phyloP scores from a whole-genome alignment of 2,329 filamentous ascomycete species.

The Pseudomassariella vexata region DNA sequence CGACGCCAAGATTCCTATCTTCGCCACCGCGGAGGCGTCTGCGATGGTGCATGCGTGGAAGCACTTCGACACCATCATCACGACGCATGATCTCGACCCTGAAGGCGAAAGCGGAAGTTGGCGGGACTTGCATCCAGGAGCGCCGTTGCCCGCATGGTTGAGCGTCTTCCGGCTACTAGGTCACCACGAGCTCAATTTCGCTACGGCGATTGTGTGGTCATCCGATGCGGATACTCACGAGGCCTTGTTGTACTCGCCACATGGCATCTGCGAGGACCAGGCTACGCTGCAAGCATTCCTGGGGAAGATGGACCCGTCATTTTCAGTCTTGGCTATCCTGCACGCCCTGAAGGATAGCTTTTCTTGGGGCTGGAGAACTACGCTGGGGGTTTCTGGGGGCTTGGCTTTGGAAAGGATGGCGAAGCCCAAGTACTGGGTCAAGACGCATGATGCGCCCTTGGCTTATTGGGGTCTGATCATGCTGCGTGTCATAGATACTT shows the following conservation, averaged over 20 bases:
- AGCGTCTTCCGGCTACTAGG: conserved; percentile 6
- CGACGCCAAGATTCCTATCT: conserved; percentile 9
- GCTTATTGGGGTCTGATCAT: conserved; percentile 3
- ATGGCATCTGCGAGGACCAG: conserved; percentile 6
- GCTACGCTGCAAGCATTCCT: conserved; percentile 5
- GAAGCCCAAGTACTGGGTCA: conserved; percentile 9
- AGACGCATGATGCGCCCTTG: conserved; percentile 2
- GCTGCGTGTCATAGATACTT: neutral
- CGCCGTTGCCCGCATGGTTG: conserved; percentile 9
- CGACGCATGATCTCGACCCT: neutral
- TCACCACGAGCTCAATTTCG: conserved; percentile 1
- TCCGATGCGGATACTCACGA: conserved; percentile 5
- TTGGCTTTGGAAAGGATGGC: conserved; percentile 7
- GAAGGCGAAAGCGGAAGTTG: neutral
- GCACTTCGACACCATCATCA: conserved; percentile 10
- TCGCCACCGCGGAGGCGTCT: conserved; percentile 6
- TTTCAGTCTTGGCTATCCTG: conserved; percentile 9
- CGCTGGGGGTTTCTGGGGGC: conserved; percentile 3
- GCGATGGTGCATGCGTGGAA: conserved; percentile 5
- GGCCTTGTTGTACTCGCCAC: conserved; percentile 9
- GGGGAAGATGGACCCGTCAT: neutral
- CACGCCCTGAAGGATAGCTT: conserved; percentile 11
- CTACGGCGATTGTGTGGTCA: conserved; percentile 8
- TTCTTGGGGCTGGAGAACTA: neutral
- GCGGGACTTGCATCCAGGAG: conserved; percentile 7